Evolutionary conservation across 179 eudicot species (phyloP), one percentile per base, ranked within the genome.

Genomic region (Gypsophila paniculata): DNA sequence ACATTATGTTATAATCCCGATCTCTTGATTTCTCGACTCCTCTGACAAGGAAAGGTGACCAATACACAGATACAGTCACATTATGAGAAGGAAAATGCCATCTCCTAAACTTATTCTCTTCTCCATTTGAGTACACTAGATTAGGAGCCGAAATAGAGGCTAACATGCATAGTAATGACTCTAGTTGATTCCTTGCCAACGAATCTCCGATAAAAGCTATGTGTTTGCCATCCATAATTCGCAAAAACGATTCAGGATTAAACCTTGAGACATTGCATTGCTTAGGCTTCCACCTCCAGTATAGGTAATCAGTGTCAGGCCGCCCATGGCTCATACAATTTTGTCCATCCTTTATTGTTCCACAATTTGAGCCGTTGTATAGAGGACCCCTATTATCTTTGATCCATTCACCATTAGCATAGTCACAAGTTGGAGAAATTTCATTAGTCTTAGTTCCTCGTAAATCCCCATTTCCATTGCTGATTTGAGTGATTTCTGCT

Each of bases 121-220:
- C 87, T 17, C 96, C 96, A 13, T 52, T 64, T 1, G 78, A 57
- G 76, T 85, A 91, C 18, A 84, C 75, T 34, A 88, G 81, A 8
- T 76, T 53, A 52, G 93, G 89, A 4, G 69, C 46, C 0, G 90
- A 89, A 54, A 71, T 62, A 5, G 97, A 83, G 23, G 92, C 57
- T 17, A 89, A 46, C 94, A 89, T 74, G 60, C 98, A 91, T 5
- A 93, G 64, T 18, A 93, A 79, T 2, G 98, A 91, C 70, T 93
- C 98, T 54, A 93, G 39, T 70, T 93, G 98, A 78, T 91, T 93
- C 72, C 97, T 82, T 36, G 98, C 98, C 82, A 91, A 83, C 13
- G 98, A 93, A 61, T 93, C 98, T n/a, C 98, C 98, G 22, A 93
- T 90, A 77, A 93, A 93, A 9, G 98, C 98, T 38, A 93, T 49